Conservation (phyloP, 495 filamentous ascomycete species). For the Hypoxylon trugodes region DNA sequence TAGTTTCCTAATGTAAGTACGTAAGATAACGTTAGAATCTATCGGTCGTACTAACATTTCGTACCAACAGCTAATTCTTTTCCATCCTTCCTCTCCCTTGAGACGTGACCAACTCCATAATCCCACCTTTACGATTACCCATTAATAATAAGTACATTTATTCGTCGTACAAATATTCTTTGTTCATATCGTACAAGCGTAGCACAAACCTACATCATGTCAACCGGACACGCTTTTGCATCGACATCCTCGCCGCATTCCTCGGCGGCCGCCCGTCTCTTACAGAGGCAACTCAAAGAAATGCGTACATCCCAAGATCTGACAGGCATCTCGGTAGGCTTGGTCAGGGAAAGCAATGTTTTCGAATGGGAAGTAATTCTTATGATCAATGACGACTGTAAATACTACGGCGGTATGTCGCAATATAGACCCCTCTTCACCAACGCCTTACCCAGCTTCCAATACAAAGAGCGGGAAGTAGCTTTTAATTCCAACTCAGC, state of each 20-base stretch:
- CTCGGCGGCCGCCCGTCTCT: slow-evolving; percentile 71
- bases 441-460: not conserved
- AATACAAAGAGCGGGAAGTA: not conserved
- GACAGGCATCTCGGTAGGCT: slow-evolving; percentile 90
- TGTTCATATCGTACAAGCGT: too few species aligned
- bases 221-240: slow-evolving; percentile 3
- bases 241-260: slow-evolving; percentile 45
- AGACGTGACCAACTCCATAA: too few species aligned
- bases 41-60: too few species aligned
- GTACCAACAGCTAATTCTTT: too few species aligned
- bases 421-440: not conserved
- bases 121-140: too few species aligned
- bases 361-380: slow-evolving; percentile 99
- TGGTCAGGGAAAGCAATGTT: slow-evolving; percentile 86
- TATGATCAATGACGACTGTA: slow-evolving; percentile 97
- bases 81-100: too few species aligned
- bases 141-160: too few species aligned
- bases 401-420: slow-evolving; percentile 83
- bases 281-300: slow-evolving; percentile 86
- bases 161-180: too few species aligned
- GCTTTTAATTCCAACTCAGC: not conserved
- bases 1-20: too few species aligned
- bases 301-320: slow-evolving; percentile 94
- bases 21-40: too few species aligned
- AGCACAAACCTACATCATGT: not conserved